These are phyloP conservation scores for Talaromyces adpressus DNA, from an alignment of 495 filamentous ascomycete genomes.

Conservation along the genomic window DNA sequence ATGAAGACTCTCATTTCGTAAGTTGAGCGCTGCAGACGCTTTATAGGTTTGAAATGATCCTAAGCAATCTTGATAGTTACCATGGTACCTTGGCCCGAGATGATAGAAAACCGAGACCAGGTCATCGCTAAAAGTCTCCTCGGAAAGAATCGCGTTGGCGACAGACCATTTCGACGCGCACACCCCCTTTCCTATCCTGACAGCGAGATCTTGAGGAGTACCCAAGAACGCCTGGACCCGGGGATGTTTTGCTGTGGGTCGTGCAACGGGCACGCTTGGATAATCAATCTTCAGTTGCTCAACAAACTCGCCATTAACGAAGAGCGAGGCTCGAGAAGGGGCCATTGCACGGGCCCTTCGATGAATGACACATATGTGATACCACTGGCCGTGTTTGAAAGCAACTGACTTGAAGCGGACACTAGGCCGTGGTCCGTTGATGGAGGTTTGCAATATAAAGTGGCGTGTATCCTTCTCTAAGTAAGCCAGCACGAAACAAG, in stretches of 20 bases:
- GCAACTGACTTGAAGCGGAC: slow-evolving; percentile 80
- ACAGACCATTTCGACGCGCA: slow-evolving; percentile 80
- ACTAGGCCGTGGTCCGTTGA: slow-evolving; percentile 77
- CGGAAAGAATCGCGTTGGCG: slow-evolving; percentile 80
- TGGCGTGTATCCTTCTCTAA: slow-evolving; percentile 91
- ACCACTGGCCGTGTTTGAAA: slow-evolving; percentile 75
- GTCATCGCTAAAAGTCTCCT: slow-evolving; percentile 85
- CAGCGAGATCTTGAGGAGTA: slow-evolving; percentile 84
- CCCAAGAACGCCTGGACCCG: slow-evolving; percentile 89
- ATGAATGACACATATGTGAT: slow-evolving; percentile 86
- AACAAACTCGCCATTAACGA: slow-evolving; percentile 86
- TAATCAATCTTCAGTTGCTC: slow-evolving; percentile 89
- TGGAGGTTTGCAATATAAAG: slow-evolving; percentile 93
- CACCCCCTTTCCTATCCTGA: slow-evolving; percentile 68
- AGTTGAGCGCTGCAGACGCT: slow-evolving; percentile 83
- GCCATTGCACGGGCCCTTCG: slow-evolving; percentile 65
- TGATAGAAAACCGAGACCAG: slow-evolving; percentile 84
- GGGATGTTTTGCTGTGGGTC: slow-evolving; percentile 45
- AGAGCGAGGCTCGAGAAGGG: slow-evolving; percentile 78
- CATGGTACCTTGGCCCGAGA: slow-evolving; percentile 82
- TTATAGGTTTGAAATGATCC: slow-evolving; percentile 96
- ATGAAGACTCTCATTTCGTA: slow-evolving; percentile 87
- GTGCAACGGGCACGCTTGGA: slow-evolving; percentile 52
- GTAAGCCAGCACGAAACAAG: slow-evolving; percentile 90
- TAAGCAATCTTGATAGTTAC: slow-evolving; percentile 93